Percentiles rank a stretch among this genome's conserved stretches.
Evolutionary conservation across 225 moss, liverwort and hornwort species (phyloP).

Genomic region (Neckera pumila): DNA sequence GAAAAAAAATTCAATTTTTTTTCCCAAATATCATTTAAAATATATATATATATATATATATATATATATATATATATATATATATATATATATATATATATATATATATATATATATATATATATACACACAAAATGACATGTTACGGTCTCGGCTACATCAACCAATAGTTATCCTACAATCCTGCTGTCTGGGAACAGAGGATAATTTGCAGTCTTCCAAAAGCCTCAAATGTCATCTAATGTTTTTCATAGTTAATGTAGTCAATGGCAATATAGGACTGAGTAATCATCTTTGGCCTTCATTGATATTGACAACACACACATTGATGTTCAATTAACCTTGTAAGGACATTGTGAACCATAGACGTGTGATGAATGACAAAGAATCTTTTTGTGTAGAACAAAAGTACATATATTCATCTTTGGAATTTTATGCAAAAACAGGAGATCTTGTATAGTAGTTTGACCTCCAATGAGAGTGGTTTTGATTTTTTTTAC

Average conservation of each 20-base stretch:
- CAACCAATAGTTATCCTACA: too few species aligned
- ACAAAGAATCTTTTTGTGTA: neutral
- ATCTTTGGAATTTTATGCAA: fast-evolving
- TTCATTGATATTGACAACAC: neutral
- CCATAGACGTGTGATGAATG: fast-evolving
- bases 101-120: too few species aligned
- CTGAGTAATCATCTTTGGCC: neutral
- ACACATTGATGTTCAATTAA: neutral
- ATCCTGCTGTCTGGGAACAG: too few species aligned
- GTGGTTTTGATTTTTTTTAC: neutral
- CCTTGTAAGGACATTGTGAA: fast-evolving
- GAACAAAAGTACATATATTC: neutral
- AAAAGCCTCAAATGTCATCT: too few species aligned
- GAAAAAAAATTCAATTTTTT: too few species aligned
- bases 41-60: too few species aligned
- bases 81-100: too few species aligned
- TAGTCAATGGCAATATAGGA: neutral
- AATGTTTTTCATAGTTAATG: neutral
- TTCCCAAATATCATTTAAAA: too few species aligned
- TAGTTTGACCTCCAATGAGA: neutral
- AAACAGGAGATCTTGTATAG: neutral
- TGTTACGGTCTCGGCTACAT: too few species aligned
- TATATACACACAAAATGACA: too few species aligned
- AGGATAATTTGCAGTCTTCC: too few species aligned
- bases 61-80: too few species aligned